Percentiles rank a stretch among this genome's conserved stretches.
These are phyloP conservation scores for Calonectria ilicicola DNA, from an alignment of 2,329 filamentous ascomycete species.

Conservation along the genomic window DNA sequence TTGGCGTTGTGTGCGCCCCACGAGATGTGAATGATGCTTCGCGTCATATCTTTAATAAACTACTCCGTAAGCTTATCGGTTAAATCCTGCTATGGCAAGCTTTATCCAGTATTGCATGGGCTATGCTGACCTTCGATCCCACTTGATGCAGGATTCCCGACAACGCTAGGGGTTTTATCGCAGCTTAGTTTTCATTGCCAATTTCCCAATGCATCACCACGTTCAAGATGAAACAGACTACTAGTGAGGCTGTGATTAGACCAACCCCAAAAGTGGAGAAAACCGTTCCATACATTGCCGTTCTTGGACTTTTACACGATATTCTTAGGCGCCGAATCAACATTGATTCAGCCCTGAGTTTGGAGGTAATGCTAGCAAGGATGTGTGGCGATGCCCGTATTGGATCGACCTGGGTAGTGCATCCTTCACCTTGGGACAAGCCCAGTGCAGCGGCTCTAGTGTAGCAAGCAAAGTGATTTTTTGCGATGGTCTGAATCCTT, in stretches of 20 bases:
- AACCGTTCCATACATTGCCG: neutral
- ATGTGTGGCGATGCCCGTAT: neutral
- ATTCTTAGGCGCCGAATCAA: neutral
- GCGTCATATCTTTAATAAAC: neutral
- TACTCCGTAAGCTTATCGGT: neutral
- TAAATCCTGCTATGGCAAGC: neutral
- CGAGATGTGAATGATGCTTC: neutral
- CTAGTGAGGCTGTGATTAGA: neutral
- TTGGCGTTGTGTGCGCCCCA: neutral
- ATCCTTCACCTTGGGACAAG: neutral
- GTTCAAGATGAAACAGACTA: neutral
- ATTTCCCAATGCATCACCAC: neutral
- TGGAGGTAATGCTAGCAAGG: neutral
- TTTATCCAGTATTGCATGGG: too few species aligned
- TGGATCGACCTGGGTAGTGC: neutral
- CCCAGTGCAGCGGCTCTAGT: neutral
- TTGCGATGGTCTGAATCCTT: neutral
- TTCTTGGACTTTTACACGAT: neutral
- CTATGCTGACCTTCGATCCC: neutral
- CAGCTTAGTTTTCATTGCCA: neutral
- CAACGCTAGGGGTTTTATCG: neutral
- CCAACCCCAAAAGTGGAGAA: neutral
- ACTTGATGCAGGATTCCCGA: neutral
- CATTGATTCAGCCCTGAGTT: neutral
- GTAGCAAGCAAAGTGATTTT: neutral